Evolutionary conservation across 2,329 filamentous ascomycete genomes (phyloP), one percentile per base, ranked within the genome.

Genomic region (Microdochium trichocladiopsis): DNA sequence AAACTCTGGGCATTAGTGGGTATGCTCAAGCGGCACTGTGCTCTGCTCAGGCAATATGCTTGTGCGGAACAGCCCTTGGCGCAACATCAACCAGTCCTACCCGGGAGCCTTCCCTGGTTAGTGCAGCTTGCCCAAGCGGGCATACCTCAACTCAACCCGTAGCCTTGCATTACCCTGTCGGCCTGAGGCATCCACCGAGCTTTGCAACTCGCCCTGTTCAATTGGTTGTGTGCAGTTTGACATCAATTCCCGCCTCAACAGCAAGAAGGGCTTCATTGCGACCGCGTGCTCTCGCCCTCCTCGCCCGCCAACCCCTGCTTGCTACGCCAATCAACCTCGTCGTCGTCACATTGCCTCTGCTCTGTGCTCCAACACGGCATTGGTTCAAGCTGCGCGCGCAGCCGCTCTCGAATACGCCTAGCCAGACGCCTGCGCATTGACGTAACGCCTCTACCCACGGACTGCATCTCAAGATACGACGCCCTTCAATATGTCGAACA

Each of bases 401-500:
- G 41, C 18, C 41, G 41, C 6, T 12, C 41, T 18, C 18, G 41
- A 18, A 22, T 22, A 45, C 6, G 22, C 41, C n/a, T 6, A 8
- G 16, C 41, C 21, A 10, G 18, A 8, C 41, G 9, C 16, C 41
- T 45, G n/a, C 3, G 14, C 3, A 11, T 18, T 12, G 41, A 18
- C 41, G 9, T 45, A 21, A 6, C 11, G 36, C 9, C 41, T 21
- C 22, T 18, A 4, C 18, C 22, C 21, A 18, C 21, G n/a, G 41
- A 8, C 41, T 8, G 11, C n/a, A 18, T 8, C n/a, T 18, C 18
- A 4, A 45, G 9, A 45, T 18, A 22, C 41, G 18, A 18, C 41
- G 9, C 21, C 10, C 22, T 21, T 56, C 62, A 65, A 49, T 55
- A 75, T 75, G 72, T 71, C 72, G 56, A 71, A 72, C 51, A 71